phyloP scores from a whole-genome alignment of 371 early-diverging fungal species.

The Capillidium rhysosporum region DNA sequence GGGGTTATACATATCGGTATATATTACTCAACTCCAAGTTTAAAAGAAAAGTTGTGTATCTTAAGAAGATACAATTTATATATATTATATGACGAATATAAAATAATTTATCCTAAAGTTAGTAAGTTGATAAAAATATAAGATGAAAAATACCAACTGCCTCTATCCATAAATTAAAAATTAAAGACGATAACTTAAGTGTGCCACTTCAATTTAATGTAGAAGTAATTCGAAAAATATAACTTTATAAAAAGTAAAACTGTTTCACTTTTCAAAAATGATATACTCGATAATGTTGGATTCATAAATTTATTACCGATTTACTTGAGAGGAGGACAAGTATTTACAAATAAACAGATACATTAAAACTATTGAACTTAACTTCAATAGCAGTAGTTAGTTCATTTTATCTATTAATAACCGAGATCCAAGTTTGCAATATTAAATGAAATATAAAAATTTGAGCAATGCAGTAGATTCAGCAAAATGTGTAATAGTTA shows the following conservation, averaged over 20 bases:
- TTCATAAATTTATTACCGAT: constrained; percentile 37
- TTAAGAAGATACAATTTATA: constrained; percentile 53
- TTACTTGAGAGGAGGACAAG: constrained; percentile 17
- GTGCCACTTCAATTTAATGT: constrained; percentile 35
- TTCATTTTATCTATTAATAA: constrained; percentile 20
- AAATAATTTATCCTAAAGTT: constrained; percentile 24
- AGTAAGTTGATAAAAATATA: constrained; percentile 75
- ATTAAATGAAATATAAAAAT: constrained; percentile 24
- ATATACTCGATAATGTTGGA: constrained; percentile 58
- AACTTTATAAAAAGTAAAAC: constrained; percentile 29
- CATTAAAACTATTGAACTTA: constrained; percentile 20
- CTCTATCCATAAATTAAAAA: constrained; percentile 32
- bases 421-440: constrained; percentile 12
- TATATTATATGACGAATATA: constrained; percentile 21
- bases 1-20: constrained; percentile 85
- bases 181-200: constrained; percentile 30
- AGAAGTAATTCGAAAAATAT: constrained; percentile 25
- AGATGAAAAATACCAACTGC: constrained; percentile 18
- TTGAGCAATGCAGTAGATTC: constrained; percentile 71
- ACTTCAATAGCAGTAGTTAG: constrained; percentile 15
- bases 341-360: constrained; percentile 25
- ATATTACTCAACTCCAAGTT: constrained; percentile 56
- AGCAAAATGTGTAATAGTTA: constrained; percentile 38
- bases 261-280: constrained; percentile 44
- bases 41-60: constrained; percentile 64